Base-by-base conservation (phyloP, 768 basidiomycete species). In the Pleurotus cornucopiae region DNA sequence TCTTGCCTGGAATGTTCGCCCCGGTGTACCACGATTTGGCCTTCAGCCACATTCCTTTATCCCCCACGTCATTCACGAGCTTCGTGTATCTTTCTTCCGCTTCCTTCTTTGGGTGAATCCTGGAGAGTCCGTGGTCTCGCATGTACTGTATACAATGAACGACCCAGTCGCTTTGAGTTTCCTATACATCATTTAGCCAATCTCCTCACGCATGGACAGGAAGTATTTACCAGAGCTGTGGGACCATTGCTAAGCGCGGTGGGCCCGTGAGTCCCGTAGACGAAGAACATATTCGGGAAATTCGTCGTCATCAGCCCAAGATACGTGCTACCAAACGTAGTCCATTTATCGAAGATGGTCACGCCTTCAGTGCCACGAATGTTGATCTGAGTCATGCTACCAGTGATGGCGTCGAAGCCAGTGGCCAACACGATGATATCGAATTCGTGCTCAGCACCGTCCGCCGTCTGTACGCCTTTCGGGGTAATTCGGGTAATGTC, bases 261-360 rank as follows among this genome's bases (percentile, higher is more conserved):
- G 3, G 67, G 66, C 2, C 21, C 64, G 5, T 68, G 67, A 20
- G 66, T 64, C 2, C 64, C 67, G 51, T 64, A 66, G 14, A 58
- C 55, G 55, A 61, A 65, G 55, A 66, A 68, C 64, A 68, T 63
- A 46, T 68, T 68, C 0, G 66, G 67, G 48, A 57, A 68, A 23
- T 58, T 54, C 6, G 62, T 48, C 3, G 46, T 54, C 11, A 60
- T 57, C 61, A 66, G 23, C 13, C 67, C 67, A 5, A 68, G 57
- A 44, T 66, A 60, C 4, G 64, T 68, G 2, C 60, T 56, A 14
- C 64, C 48, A 1, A 61, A 61, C 26, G 58, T 59, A 16, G 38
- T 38, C 67, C 67, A 68, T 51, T 62, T 67, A 20, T 68, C 66
- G 9, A 55, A 20, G 25, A 67, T 56, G 9, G 48, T 20, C 0